Base-by-base conservation (phyloP, 805 yeast species). In the Sungouiella blattae region DNA sequence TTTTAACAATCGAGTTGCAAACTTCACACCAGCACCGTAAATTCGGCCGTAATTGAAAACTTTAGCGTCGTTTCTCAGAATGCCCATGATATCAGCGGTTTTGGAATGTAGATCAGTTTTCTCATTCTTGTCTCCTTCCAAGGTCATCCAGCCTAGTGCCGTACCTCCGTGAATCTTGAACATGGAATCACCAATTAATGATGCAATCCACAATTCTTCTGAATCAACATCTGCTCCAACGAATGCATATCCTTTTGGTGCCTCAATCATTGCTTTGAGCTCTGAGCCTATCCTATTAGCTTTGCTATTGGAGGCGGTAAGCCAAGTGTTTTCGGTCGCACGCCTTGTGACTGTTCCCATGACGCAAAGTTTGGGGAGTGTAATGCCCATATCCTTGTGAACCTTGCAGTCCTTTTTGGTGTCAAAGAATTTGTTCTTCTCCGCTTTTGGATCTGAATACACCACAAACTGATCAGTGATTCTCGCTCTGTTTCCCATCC, bases 171-270 rank as follows among this genome's bases (percentile, higher is more conserved):
- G 99, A 16, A 85, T 65, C 22, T 82, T 77, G 60, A 91, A 87
- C 34, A 82, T 77, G 0, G 98, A 81, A 56, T 93, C 99, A 3
- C 98, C 97, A 21, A 91, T 80, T 16, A 94, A 64, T 13, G 96
- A 84, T 0, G 98, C 98, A 47, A 93, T 93, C 99, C 99, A 93
- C 28, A 93, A 69, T 55, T 93, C 99, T 55, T 93, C 98, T 25
- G 96, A 87, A 59, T 93, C 99, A 6, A 93, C 99, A 67, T 93
- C 99, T 0, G 99, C 99, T 7, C 99, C 99, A 6, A 93, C 95
- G 63, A 93, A 85, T 24, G 77, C 75, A 55, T 89, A 93, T 0
- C 97, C 97, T 2, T 71, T 61, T 0, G 99, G 99, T 0, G 97
- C 96, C 38, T 72, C 65, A 4, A 93, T 69, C 67, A 87, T 77